These are phyloP conservation scores for Phenoliferia sp. DNA, from an alignment of 1,284 basidiomycete genomes.

Conservation along the genomic window DNA sequence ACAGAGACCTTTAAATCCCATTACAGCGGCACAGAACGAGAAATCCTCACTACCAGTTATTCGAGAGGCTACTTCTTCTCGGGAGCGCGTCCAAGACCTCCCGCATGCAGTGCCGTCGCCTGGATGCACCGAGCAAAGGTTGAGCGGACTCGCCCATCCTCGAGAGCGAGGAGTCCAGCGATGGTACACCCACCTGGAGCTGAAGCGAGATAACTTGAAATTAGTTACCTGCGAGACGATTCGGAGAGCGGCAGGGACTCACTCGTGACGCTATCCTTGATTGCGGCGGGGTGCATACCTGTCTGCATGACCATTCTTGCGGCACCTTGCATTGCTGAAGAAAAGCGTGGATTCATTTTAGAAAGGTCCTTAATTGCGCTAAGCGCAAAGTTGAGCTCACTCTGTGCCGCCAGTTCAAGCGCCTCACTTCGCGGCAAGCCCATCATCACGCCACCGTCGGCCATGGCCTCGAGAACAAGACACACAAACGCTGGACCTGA, in stretches of 20 bases:
- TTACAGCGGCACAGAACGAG: not conserved
- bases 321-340: slow-evolving; percentile 85
- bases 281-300: slow-evolving; percentile 85
- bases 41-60: not conserved
- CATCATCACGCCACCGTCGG: slow-evolving; percentile 99
- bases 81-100: slow-evolving; percentile 56
- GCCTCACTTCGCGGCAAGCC: slow-evolving; percentile 91
- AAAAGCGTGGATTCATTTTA: not conserved
- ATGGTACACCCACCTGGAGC: slow-evolving; percentile 99
- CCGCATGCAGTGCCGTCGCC: slow-evolving; percentile 80
- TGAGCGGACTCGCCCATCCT: slow-evolving; percentile 88
- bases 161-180: slow-evolving; percentile 87
- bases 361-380: not conserved
- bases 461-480: slow-evolving; percentile 96
- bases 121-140: slow-evolving; percentile 96
- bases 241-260: slow-evolving; percentile 37
- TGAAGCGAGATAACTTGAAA: slow-evolving; percentile 42
- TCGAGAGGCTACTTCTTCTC: not conserved
- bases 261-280: slow-evolving; percentile 98
- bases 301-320: slow-evolving; percentile 90
- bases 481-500: slow-evolving; percentile 96
- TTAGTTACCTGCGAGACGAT: not conserved
- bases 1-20: not conserved
- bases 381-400: slow-evolving; percentile 50
- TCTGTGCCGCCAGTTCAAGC: slow-evolving; percentile 90